Base-by-base conservation (phyloP, 1,139 yeast genomes). In the Pneumocystis murina region DNA sequence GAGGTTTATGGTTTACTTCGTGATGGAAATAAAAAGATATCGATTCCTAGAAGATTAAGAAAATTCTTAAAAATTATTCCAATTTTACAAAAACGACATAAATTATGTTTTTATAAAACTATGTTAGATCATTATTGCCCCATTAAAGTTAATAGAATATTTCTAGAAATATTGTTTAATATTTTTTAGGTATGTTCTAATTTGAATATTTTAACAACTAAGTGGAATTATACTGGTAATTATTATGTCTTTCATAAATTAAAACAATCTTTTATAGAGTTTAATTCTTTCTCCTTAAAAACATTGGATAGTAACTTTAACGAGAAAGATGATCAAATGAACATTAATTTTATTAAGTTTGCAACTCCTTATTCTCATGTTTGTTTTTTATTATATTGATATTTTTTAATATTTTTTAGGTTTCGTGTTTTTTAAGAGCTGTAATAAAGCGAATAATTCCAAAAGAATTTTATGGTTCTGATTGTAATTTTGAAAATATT, bases 401-500 rank as follows among this genome's bases (percentile, higher is more conserved):
- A 10, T 35, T 55, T 58, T 28, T 58, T 38, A 38, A 35, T 55
- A 59, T 61, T 35, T 33, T 35, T 35, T 36, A 61, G 59, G 62
- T 61, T 10, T 36, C 58, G 10, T 35, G 64, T 20, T 64, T 64
- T 39, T 38, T 64, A 20, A 24, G 24, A 24, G 65, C 66, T 54
- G 30, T 48, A 33, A 55, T 61, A 2, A 57, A 38, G 20, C 48
- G 38, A 17, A 48, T 61, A 48, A 36, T 24, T 17, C 64, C 62
- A 24, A 17, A 20, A 35, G 35, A 33, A 20, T 12, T 48, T 39
- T 58, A 48, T 40, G 48, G 62, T 38, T 60, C 69, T 87, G 0
- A 71, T 77, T 59, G 68, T 70, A 1, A 72, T 73, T 20, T 68
- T 86, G 0, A 58, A 17, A 62, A 36, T 60, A 38, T 59, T 24